Evolutionary conservation across 352 stramenopile genomes (phyloP).

Genomic region (Pythium grandisporangium): DNA sequence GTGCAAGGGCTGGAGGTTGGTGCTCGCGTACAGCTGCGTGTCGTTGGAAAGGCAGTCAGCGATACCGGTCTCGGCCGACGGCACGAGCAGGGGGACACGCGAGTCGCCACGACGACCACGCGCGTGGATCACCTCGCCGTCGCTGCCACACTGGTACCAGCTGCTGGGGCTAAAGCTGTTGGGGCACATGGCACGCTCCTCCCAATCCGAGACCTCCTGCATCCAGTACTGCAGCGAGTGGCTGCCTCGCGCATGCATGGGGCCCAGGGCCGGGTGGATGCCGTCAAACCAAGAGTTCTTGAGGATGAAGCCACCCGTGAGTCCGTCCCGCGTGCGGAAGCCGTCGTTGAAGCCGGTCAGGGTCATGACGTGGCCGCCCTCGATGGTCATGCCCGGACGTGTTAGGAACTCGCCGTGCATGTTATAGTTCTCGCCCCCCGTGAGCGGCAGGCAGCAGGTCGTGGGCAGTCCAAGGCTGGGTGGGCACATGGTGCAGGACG

Average conservation of each 20-base stretch:
- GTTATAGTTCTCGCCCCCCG: slow-evolving; percentile 38
- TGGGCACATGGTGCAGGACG: slow-evolving; percentile 42
- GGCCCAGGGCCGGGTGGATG: slow-evolving; percentile 42
- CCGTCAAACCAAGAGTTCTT: slow-evolving; percentile 76
- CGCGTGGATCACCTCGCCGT: slow-evolving; percentile 32
- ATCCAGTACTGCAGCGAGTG: slow-evolving; percentile 68
- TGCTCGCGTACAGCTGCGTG: too few relatives aligned
- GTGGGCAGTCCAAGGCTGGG: slow-evolving; percentile 31
- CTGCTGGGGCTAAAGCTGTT: slow-evolving; percentile 66
- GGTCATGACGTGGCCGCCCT: slow-evolving; percentile 62
- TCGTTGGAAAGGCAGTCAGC: slow-evolving; percentile 46
- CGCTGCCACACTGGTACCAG: slow-evolving; percentile 66
- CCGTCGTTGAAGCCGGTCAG: slow-evolving; percentile 60
- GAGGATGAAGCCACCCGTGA: slow-evolving; percentile 57
- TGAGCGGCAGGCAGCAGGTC: slow-evolving; percentile 44
- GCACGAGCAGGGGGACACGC: slow-evolving; percentile 25
- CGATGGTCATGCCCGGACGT: slow-evolving; percentile 31
- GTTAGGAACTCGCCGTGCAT: slow-evolving; percentile 63
- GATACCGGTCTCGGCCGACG: slow-evolving; percentile 25
- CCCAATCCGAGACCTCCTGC: slow-evolving; percentile 60
- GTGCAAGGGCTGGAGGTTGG: slow-evolving; percentile 51
- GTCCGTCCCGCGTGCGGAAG: slow-evolving; percentile 49
- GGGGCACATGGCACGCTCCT: slow-evolving; percentile 55
- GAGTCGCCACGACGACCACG: slow-evolving; percentile 19
- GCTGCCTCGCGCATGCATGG: slow-evolving; percentile 49